A percentile compares a stretch with the other conserved stretches of the same genome.
phyloP scores from a whole-genome alignment of 2,329 filamentous ascomycete genomes.

The Periglandula ipomoeae region DNA sequence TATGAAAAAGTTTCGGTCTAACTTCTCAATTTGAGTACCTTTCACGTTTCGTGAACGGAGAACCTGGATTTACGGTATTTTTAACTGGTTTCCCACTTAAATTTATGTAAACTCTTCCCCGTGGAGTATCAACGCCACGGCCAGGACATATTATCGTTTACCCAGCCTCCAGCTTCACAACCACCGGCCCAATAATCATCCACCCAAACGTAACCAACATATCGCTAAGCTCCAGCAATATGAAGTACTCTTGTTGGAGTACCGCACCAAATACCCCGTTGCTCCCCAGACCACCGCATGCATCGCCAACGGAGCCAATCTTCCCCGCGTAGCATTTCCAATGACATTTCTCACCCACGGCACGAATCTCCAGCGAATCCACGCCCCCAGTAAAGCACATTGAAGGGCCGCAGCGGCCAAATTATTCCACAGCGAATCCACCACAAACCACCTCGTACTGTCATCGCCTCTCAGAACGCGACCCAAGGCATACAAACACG shows the following conservation, averaged over 20 bases:
- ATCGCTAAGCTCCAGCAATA: slow-evolving; percentile 28
- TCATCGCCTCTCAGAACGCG: slow-evolving; percentile 10
- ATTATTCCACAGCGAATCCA: slow-evolving; percentile 8
- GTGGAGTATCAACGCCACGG: no score
- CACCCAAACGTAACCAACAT: slow-evolving; percentile 17
- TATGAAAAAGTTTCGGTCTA: no score
- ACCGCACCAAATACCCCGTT: slow-evolving; percentile 19
- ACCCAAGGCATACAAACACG: slow-evolving; percentile 18
- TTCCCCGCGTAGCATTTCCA: slow-evolving; percentile 1
- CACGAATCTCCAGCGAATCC: neutral
- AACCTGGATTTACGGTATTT: no score
- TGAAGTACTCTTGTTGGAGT: slow-evolving; percentile 28
- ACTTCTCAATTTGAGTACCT: no score
- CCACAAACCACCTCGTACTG: slow-evolving; percentile 7
- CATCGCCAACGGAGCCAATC: slow-evolving; percentile 7
- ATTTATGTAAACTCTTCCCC: no score
- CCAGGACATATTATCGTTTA: neutral
- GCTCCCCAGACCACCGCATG: slow-evolving; percentile 7
- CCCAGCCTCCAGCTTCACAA: slow-evolving; percentile 6
- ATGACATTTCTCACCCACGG: neutral
- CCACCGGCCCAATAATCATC: slow-evolving; percentile 19
- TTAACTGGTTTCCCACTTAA: no score
- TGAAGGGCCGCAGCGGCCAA: slow-evolving; percentile 8
- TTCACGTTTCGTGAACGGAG: no score
- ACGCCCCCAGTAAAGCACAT: slow-evolving; percentile 15